A percentile compares a stretch with the other conserved stretches of the same genome.
Evolutionary conservation across 306 rosid genomes (phyloP).

Genomic region (Cotoneaster glaucophyllus): DNA sequence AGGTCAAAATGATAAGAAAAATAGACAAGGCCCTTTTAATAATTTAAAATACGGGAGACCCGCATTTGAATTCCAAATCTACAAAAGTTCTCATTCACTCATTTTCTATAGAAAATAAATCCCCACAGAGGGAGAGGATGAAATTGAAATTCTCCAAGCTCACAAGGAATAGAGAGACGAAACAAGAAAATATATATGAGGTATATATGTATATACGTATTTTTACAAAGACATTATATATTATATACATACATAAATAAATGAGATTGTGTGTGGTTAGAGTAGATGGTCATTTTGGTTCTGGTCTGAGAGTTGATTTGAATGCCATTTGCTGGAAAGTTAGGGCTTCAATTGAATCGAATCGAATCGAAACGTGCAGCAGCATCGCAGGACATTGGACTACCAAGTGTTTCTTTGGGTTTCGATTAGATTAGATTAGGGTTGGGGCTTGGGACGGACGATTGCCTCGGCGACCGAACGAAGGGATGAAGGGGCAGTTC

Average conservation of each 20-base stretch:
- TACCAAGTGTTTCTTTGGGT: neutral
- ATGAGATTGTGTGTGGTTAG: constrained; percentile 28
- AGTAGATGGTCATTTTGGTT: constrained; percentile 10
- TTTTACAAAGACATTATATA: neutral
- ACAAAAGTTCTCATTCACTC: neutral
- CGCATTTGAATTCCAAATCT: neutral
- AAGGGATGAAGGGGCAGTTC: constrained; percentile 28
- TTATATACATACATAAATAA: constrained; percentile 7
- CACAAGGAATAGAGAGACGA: neutral
- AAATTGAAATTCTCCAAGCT: neutral
- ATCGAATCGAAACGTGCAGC: neutral
- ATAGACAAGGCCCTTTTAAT: too few relatives aligned
- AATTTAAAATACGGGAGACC: neutral
- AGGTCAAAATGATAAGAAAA: neutral
- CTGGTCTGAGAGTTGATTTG: constrained; percentile 18
- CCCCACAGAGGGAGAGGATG: neutral
- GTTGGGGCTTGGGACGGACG: constrained; percentile 22
- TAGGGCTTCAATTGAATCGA: constrained; percentile 1
- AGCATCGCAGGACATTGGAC: neutral
- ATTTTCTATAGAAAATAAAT: neutral
- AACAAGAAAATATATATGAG: neutral
- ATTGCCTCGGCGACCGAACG: constrained; percentile 9
- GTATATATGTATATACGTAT: neutral
- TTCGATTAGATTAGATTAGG: neutral
- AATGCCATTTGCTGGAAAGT: constrained; percentile 18